A percentile compares a stretch with the other conserved stretches of the same genome.
phyloP scores from a whole-genome alignment of 805 yeast genomes.

The Suhomyces vadensis region DNA sequence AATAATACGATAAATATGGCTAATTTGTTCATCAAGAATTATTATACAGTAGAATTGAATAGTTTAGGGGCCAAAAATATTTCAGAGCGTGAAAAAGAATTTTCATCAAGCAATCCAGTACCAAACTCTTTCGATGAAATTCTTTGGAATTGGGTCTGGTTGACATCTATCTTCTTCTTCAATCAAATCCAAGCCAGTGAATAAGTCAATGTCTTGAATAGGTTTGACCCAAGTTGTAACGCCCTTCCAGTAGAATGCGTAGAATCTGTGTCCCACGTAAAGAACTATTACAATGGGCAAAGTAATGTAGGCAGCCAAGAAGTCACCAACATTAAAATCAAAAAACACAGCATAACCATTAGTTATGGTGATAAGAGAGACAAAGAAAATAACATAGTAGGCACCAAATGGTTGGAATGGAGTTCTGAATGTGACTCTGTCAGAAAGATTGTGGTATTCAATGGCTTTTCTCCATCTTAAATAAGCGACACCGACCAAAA shows the following conservation, averaged over 20 bases:
- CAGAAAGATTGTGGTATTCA: constrained; percentile 48
- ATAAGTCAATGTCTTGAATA: constrained; percentile 58
- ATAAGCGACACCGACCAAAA: constrained; percentile 52
- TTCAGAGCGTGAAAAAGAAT: too few relatives aligned
- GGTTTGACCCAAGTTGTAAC: constrained; percentile 46
- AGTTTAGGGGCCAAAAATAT: too few relatives aligned
- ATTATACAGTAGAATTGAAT: not conserved
- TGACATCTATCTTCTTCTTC: constrained; percentile 52
- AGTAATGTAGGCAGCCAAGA: constrained; percentile 72
- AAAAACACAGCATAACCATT: constrained; percentile 73
- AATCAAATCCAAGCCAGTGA: constrained; percentile 58
- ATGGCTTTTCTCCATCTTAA: constrained; percentile 68
- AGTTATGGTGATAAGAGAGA: constrained; percentile 58
- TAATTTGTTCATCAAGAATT: not conserved
- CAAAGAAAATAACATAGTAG: constrained; percentile 51
- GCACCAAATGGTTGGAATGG: constrained; percentile 58
- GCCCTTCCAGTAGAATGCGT: constrained; percentile 32
- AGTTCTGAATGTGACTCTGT: constrained; percentile 60
- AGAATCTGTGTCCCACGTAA: constrained; percentile 59
- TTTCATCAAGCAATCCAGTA: constrained; percentile 48
- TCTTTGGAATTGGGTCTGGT: constrained; percentile 41
- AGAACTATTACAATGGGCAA: constrained; percentile 55
- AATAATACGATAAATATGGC: not conserved
- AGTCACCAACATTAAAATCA: constrained; percentile 55
- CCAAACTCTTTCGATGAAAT: constrained; percentile 46